Conservation (phyloP, 805 yeast species). For the Tetrapisispora nanseiensis region DNA sequence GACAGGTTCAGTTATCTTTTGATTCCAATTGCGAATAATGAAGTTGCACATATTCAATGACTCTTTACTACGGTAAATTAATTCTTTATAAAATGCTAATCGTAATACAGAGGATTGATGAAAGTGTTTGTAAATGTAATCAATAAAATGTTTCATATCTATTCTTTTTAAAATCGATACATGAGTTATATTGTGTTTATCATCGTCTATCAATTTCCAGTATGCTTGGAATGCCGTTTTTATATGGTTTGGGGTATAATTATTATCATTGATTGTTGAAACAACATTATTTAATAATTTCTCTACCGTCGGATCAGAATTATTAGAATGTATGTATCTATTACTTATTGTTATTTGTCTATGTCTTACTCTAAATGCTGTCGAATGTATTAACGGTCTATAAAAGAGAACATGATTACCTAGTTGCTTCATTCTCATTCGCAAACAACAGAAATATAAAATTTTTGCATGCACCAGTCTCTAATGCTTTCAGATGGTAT, state of each 20-base stretch:
- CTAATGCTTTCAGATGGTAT: too few relatives aligned
- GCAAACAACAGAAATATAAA: too few relatives aligned
- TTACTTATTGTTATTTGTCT: background rate
- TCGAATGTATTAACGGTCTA: too few relatives aligned
- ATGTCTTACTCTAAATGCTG: background rate
- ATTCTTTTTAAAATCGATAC: background rate
- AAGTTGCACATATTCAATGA: background rate
- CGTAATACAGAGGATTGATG: conserved; percentile 6
- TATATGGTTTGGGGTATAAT: background rate
- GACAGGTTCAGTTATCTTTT: background rate
- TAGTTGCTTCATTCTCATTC: too few relatives aligned
- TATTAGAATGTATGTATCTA: background rate
- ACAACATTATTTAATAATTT: background rate
- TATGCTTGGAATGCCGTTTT: background rate
- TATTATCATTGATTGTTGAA: background rate
- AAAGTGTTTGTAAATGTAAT: conserved; percentile 4
- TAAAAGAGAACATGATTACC: too few relatives aligned
- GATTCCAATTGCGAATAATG: background rate
- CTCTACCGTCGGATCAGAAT: background rate
- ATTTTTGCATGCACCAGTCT: too few relatives aligned
- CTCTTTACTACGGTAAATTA: conserved; percentile 3
- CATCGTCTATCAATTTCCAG: background rate
- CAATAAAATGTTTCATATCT: background rate
- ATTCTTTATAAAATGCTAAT: conserved; percentile 10
- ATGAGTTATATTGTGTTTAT: background rate